Evolutionary conservation across 345 rosid species (phyloP).

Genomic region (Euphorbia peplus): DNA sequence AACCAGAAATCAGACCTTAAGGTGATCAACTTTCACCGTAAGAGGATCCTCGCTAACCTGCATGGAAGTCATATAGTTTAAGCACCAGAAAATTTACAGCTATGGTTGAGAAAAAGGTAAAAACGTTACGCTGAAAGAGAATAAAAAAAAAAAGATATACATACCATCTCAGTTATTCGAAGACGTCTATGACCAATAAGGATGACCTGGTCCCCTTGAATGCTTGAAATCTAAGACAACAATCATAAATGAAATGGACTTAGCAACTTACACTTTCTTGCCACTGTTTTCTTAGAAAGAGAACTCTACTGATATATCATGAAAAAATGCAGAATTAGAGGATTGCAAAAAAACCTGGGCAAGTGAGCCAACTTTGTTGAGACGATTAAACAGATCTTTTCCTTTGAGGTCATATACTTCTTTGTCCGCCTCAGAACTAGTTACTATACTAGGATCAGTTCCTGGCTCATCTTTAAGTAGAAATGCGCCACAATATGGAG

Average conservation of each 20-base stretch:
- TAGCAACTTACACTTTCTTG: not conserved
- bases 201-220: slow-evolving; percentile 90
- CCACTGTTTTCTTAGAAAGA: not conserved
- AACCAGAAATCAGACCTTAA: slow-evolving; percentile 52
- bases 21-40: slow-evolving; percentile 94
- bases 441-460: slow-evolving; percentile 55
- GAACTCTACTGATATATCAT: not conserved
- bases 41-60: slow-evolving; percentile 93
- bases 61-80: slow-evolving; percentile 22
- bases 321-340: not conserved
- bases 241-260: slow-evolving; percentile 5
- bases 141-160: slow-evolving; percentile 4
- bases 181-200: slow-evolving; percentile 95
- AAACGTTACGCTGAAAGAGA: not conserved
- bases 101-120: not conserved
- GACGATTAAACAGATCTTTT: slow-evolving; percentile 70
- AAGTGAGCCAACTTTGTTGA: slow-evolving; percentile 95
- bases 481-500: slow-evolving; percentile 98
- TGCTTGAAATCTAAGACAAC: slow-evolving; percentile 65
- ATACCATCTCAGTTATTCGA: slow-evolving; percentile 79
- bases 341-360: slow-evolving; percentile 60
- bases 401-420: slow-evolving; percentile 66
- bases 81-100: slow-evolving; percentile 12
- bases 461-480: slow-evolving; percentile 87
- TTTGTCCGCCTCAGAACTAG: slow-evolving; percentile 70